Percentiles rank a stretch among this genome's conserved stretches.
phyloP scores from a whole-genome alignment of 2,329 filamentous ascomycete species.

The Simplicillium aogashimaense region DNA sequence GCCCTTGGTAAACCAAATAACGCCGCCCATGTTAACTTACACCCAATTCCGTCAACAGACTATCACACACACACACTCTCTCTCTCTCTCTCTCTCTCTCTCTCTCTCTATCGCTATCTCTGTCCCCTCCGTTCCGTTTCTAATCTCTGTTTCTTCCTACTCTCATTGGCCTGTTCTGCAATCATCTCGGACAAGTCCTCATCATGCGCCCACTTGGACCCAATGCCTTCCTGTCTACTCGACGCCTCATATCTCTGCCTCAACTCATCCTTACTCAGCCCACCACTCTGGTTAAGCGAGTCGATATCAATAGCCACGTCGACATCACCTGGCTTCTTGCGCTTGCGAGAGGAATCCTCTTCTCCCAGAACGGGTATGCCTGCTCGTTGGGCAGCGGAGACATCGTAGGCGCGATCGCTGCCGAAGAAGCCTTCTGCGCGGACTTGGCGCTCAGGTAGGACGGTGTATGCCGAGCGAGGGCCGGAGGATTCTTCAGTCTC shows the following conservation, averaged over 20 bases:
- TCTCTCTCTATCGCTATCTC: constrained; percentile 34
- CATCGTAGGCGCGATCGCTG: constrained; percentile 85
- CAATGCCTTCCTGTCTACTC: constrained; percentile 53
- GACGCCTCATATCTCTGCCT: constrained; percentile 70
- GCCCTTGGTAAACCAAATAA: background rate
- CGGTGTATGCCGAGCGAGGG: constrained; percentile 75
- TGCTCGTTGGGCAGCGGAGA: constrained; percentile 44
- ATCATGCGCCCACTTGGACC: constrained; percentile 63
- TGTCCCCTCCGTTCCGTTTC: constrained; percentile 70
- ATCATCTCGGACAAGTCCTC: constrained; percentile 96
- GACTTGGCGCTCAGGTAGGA: constrained; percentile 81
- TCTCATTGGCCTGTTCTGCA: constrained; percentile 57
- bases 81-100: no score
- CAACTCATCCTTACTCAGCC: constrained; percentile 77
- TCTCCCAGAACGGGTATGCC: constrained; percentile 65
- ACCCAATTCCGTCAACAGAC: no score
- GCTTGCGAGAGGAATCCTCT: constrained; percentile 68
- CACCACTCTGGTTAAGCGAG: constrained; percentile 61
- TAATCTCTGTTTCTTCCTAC: constrained; percentile 78
- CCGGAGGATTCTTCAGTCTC: constrained; percentile 75
- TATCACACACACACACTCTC: no score
- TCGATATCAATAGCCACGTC: constrained; percentile 89
- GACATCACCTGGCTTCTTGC: constrained; percentile 93
- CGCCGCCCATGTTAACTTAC: background rate
- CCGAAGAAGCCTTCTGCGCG: constrained; percentile 91